A percentile compares a stretch with the other conserved stretches of the same genome.
Evolutionary conservation across 1,284 basidiomycete species (phyloP).

Genomic region (Cryptococcus sp.): DNA sequence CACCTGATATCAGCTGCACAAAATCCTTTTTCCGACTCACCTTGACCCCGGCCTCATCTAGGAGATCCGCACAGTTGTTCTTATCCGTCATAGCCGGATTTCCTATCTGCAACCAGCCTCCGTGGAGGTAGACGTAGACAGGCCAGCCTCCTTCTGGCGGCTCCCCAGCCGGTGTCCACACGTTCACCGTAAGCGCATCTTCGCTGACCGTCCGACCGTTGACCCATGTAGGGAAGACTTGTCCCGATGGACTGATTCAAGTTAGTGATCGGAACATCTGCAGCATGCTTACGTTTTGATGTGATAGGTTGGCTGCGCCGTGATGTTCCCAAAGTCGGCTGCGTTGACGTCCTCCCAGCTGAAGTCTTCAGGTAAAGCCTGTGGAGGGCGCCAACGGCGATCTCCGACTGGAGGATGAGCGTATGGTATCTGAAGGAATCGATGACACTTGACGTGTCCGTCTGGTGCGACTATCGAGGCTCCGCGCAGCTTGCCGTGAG

Average conservation of each 20-base stretch:
- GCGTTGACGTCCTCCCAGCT: slow-evolving; percentile 20
- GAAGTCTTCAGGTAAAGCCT: slow-evolving; percentile 16
- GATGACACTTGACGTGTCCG: slow-evolving; percentile 24
- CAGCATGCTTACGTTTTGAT: slow-evolving; percentile 21
- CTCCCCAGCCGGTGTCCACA: slow-evolving; percentile 27
- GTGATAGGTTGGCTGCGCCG: slow-evolving; percentile 26
- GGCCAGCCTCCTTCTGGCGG: slow-evolving; percentile 27
- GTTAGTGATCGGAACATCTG: background rate
- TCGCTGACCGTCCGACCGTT: slow-evolving; percentile 7
- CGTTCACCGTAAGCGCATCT: slow-evolving; percentile 28
- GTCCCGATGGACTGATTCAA: background rate
- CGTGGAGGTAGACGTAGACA: slow-evolving; percentile 27
- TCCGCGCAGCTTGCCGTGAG: slow-evolving; percentile 26
- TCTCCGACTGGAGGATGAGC: slow-evolving; percentile 24
- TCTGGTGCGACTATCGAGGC: slow-evolving; percentile 16
- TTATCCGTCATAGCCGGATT: slow-evolving; percentile 28
- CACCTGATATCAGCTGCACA: slow-evolving; percentile 7
- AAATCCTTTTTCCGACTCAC: background rate
- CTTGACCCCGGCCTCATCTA: slow-evolving; percentile 11
- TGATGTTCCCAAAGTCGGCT: slow-evolving; percentile 22
- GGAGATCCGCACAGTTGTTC: slow-evolving; percentile 15
- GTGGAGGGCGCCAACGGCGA: slow-evolving; percentile 25
- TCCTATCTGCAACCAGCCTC: slow-evolving; percentile 35
- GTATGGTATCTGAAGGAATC: slow-evolving; percentile 26
- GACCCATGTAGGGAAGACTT: background rate